Evolutionary conservation across 2,329 filamentous ascomycete species (phyloP).

Genomic region (Fusarium sp.): DNA sequence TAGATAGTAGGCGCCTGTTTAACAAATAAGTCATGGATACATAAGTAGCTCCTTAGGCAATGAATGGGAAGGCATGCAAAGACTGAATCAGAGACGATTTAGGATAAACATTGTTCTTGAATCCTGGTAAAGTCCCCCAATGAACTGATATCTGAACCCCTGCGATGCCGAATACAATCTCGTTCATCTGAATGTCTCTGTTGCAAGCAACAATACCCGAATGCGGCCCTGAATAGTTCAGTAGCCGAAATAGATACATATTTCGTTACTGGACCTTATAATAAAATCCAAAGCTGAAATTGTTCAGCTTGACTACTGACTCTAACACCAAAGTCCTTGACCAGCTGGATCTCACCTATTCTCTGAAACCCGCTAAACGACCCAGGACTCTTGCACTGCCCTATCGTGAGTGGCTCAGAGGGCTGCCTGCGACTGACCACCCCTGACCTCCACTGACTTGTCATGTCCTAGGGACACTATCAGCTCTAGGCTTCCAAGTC

Average conservation of each 20-base stretch:
- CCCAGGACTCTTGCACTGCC: slow-evolving; percentile 25
- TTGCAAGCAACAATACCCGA: slow-evolving; percentile 23
- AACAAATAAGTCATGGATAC: too few relatives aligned
- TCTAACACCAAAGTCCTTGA: slow-evolving; percentile 9
- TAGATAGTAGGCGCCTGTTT: not conserved
- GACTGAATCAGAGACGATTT: not conserved
- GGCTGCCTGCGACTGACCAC: slow-evolving; percentile 29
- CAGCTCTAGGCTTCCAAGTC: slow-evolving; percentile 27
- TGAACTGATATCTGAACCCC: not conserved
- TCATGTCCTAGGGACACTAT: slow-evolving; percentile 28
- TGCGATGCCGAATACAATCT: not conserved
- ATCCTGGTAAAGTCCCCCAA: not conserved
- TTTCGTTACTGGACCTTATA: not conserved
- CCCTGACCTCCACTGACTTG: slow-evolving; percentile 10
- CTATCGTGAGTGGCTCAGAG: slow-evolving; percentile 34
- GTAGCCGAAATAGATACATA: not conserved
- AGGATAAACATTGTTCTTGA: not conserved
- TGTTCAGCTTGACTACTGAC: slow-evolving; percentile 1
- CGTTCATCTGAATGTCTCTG: slow-evolving; percentile 7
- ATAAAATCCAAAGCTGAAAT: not conserved
- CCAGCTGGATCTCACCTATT: slow-evolving; percentile 5
- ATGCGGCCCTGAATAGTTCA: not conserved
- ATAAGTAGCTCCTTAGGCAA: not conserved
- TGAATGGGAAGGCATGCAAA: not conserved
- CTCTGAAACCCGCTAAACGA: slow-evolving; percentile 41